Evolutionary conservation across 306 rosid genomes (phyloP).

Genomic region (Benincasa hispida): DNA sequence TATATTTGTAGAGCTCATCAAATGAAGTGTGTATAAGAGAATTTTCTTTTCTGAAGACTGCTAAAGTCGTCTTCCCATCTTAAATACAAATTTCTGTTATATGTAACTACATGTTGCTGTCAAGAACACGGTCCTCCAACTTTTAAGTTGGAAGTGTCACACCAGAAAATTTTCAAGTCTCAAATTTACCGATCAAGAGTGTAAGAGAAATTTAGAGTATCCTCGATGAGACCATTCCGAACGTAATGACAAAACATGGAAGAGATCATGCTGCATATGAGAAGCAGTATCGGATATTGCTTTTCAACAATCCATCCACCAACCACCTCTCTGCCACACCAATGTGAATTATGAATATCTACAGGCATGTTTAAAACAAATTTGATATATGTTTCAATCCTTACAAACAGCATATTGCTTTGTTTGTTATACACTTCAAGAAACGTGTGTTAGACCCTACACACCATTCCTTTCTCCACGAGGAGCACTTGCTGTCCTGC

Average conservation of each 20-base stretch:
- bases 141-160: background rate
- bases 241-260: background rate
- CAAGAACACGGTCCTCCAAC: background rate
- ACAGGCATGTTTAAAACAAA: background rate
- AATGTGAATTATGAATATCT: background rate
- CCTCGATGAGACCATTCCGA: background rate
- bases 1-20: conserved; percentile 1
- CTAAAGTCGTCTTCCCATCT: background rate
- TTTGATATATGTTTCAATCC: background rate
- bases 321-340: background rate
- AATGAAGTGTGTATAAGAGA: conserved; percentile 7
- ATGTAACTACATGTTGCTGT: background rate
- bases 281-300: background rate
- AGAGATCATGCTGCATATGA: background rate
- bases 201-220: background rate
- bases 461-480: background rate
- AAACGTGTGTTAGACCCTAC: background rate
- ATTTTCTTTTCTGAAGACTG: background rate
- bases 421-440: background rate
- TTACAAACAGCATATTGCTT: background rate
- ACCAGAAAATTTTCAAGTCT: background rate
- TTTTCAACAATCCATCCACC: background rate
- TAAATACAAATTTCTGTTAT: background rate
- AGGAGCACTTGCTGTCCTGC: background rate
- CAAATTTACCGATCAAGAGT: background rate